phyloP scores from a whole-genome alignment of 2,329 filamentous ascomycete species.

The Parastagonospora avenae region DNA sequence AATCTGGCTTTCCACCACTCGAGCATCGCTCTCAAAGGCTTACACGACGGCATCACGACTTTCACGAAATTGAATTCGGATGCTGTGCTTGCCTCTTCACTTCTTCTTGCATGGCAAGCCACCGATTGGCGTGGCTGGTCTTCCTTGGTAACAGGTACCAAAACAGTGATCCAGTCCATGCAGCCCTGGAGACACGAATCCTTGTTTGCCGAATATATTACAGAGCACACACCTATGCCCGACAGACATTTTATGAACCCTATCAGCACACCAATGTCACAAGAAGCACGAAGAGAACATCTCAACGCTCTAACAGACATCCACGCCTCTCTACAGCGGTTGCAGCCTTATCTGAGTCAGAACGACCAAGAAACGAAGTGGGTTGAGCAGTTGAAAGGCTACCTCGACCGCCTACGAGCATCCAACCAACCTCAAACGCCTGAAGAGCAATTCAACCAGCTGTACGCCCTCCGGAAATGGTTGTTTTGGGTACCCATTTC shows the following conservation, averaged over 20 bases:
- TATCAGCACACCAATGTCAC: slow-evolving; percentile 67
- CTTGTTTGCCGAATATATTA: slow-evolving; percentile 80
- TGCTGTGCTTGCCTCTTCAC: slow-evolving; percentile 86
- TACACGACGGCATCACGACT: slow-evolving; percentile 83
- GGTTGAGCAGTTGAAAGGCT: slow-evolving; percentile 55
- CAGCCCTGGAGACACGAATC: slow-evolving; percentile 90
- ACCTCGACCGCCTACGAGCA: slow-evolving; percentile 52
- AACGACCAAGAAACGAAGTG: slow-evolving; percentile 55
- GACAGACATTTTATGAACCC: slow-evolving; percentile 61
- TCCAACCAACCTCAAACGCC: slow-evolving; percentile 57
- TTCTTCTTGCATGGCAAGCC: slow-evolving; percentile 93
- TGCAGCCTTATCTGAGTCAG: slow-evolving; percentile 50
- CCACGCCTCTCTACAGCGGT: slow-evolving; percentile 49
- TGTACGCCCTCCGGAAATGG: slow-evolving; percentile 88
- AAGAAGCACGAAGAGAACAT: slow-evolving; percentile 63
- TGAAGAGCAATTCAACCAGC: slow-evolving; percentile 85
- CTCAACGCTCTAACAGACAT: slow-evolving; percentile 47
- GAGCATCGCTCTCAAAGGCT: slow-evolving; percentile 80
- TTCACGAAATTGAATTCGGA: slow-evolving; percentile 90
- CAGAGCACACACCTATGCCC: slow-evolving; percentile 65
- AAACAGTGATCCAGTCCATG: slow-evolving; percentile 90
- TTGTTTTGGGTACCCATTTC: slow-evolving; percentile 93
- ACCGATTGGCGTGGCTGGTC: slow-evolving; percentile 96
- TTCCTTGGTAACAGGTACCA: slow-evolving; percentile 88
- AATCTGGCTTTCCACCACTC: slow-evolving; percentile 91